Evolutionary conservation across 2,329 filamentous ascomycete genomes (phyloP), one percentile per base, ranked within the genome.

Genomic region (Chrysoporthe deuterocubensis): DNA sequence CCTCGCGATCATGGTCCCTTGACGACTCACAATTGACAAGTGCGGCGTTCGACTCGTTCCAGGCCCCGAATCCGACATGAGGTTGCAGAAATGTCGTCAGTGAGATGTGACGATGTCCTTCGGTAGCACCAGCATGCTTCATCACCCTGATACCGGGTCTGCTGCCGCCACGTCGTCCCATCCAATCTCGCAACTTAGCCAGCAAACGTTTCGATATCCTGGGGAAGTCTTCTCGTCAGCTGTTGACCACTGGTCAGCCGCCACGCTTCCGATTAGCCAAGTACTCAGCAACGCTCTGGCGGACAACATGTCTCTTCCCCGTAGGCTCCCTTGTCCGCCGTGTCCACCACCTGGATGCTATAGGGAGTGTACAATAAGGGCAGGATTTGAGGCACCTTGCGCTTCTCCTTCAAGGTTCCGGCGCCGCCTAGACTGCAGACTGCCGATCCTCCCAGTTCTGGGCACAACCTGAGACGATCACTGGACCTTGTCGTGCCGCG

Each of bases 401-500:
- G 13, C 32, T 26, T 32, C 50, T 16, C 7, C 9, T 52, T 54
- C 26, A 34, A 32, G 50, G 21, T 16, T 54, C 48, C 32, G 50
- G 50, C 14, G 50, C 32, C 54, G 54, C 34, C 34, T 57, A 57
- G 54, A 18, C 34, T n/a, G 54, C 54, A 40, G 54, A 57, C 34
- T 40, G 34, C 54, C 54, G 54, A 57, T 40, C 43, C 42, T 61
- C 40, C 43, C 9, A 11, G 58, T 18, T 34, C 42, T 37, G 7
- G 58, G 37, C 21, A 44, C 58, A 61, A 61, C 43, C 58, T 48
- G 58, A 61, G 58, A 61, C 58, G 58, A 34, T 11, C 40, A 57
- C 34, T 13, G 9, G 32, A 21, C 9, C 32, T 37, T 37, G 32
- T 57, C 18, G 32, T n/a, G 14, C 58, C 58, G 6, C 16, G 21